phyloP scores from a whole-genome alignment of 305 asterid species.

The Solanum aculeatissimum region DNA sequence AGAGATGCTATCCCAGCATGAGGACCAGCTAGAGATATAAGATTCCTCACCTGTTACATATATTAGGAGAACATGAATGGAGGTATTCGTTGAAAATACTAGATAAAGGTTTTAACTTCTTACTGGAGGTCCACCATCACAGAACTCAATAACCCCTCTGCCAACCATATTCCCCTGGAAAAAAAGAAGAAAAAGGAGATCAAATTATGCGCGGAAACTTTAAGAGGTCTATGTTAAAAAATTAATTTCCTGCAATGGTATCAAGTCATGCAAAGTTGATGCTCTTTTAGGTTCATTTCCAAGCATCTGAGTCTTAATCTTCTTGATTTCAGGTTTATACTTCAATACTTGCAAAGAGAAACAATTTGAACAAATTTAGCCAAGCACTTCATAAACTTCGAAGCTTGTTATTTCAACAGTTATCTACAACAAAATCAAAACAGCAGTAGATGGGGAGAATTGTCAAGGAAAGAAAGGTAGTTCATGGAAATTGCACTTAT shows the following conservation, averaged over 20 bases:
- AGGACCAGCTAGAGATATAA: constrained; percentile 90
- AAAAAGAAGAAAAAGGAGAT: background rate
- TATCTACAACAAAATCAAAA: too few species aligned
- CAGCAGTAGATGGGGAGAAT: too few species aligned
- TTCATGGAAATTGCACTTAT: too few species aligned
- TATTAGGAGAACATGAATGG: background rate
- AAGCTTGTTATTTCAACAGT: background rate
- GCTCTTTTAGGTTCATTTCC: background rate
- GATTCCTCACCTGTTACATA: constrained; percentile 59
- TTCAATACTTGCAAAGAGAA: background rate
- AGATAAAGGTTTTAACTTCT: constrained; percentile 12
- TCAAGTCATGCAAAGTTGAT: background rate
- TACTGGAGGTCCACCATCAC: constrained; percentile 86
- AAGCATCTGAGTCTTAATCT: background rate
- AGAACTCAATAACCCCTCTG: constrained; percentile 78
- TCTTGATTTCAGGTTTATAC: background rate
- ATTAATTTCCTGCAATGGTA: background rate
- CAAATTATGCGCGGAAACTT: background rate
- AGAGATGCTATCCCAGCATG: constrained; percentile 88
- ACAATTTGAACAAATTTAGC: background rate
- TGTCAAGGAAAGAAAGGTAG: too few species aligned
- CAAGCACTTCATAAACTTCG: background rate
- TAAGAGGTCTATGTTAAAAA: background rate
- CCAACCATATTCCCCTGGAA: constrained; percentile 85
- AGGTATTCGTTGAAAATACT: background rate